Percentiles rank a stretch among this genome's conserved stretches.
Conservation (phyloP, 441 rosid species). For the Pelargonium citronellum region DNA sequence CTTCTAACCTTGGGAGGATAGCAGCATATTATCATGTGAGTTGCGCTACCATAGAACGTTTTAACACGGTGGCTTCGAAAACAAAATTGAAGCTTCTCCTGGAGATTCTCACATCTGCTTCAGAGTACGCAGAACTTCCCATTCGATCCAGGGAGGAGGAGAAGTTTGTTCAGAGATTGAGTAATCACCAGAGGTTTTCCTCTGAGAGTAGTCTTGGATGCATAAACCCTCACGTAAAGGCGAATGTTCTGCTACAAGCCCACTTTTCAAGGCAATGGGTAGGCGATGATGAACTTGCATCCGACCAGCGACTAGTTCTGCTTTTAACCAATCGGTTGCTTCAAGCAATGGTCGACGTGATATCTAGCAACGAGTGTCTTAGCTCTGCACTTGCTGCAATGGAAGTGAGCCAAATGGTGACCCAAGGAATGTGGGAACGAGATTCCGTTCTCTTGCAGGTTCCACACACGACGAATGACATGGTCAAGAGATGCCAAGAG, state of each 20-base stretch:
- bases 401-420: slow-evolving; percentile 97
- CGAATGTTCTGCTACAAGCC: slow-evolving; percentile 83
- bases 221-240: slow-evolving; percentile 82
- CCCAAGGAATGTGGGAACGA: slow-evolving; percentile 96
- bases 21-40: slow-evolving; percentile 76
- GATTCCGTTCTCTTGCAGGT: slow-evolving; percentile 94
- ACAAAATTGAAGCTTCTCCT: slow-evolving; percentile 90
- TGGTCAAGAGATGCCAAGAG: slow-evolving; percentile 64
- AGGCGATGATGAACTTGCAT: slow-evolving; percentile 63
- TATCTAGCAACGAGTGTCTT: slow-evolving; percentile 86
- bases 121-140: slow-evolving; percentile 78
- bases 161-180: slow-evolving; percentile 49
- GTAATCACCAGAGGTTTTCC: slow-evolving; percentile 89
- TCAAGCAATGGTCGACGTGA: slow-evolving; percentile 90
- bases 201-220: slow-evolving; percentile 59
- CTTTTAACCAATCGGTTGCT: slow-evolving; percentile 68
- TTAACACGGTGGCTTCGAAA: slow-evolving; percentile 68
- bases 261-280: slow-evolving; percentile 80
- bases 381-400: slow-evolving; percentile 86
- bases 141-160: slow-evolving; percentile 86
- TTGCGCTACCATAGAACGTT: slow-evolving; percentile 82
- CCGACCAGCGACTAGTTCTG: slow-evolving; percentile 82
- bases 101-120: slow-evolving; percentile 85
- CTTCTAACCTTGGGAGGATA: slow-evolving; percentile 79
- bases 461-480: slow-evolving; percentile 77